These are phyloP conservation scores for Leccinum broughii DNA, from an alignment of 768 basidiomycete genomes.

Conservation along the genomic window DNA sequence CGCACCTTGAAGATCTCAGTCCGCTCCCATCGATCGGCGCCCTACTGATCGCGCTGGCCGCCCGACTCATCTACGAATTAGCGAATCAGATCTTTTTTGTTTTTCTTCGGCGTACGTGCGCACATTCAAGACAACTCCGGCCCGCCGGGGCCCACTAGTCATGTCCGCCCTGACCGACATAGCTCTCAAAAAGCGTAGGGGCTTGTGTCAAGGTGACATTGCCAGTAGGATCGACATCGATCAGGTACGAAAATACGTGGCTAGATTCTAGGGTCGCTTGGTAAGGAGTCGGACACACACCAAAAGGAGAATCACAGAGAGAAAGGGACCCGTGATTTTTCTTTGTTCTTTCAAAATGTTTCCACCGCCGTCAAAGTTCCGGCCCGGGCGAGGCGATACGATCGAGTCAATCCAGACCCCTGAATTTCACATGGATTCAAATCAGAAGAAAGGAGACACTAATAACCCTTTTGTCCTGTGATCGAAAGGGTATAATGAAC, in stretches of 20 bases:
- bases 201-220: not conserved
- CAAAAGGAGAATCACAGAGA: not conserved
- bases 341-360: not conserved
- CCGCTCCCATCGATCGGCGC: too few species aligned
- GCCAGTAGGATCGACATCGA: not conserved
- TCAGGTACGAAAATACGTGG: not conserved
- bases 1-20: too few species aligned
- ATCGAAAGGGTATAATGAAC: not conserved
- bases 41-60: too few species aligned
- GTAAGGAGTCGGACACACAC: not conserved
- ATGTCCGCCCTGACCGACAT: too few species aligned
- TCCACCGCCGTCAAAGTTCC: not conserved
- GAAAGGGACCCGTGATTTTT: not conserved
- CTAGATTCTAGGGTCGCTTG: not conserved
- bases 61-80: too few species aligned
- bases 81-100: too few species aligned
- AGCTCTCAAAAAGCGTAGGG: not conserved
- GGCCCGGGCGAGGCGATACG: not conserved
- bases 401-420: not conserved
- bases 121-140: not conserved
- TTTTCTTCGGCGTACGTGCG: not conserved
- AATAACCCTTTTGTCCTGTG: not conserved
- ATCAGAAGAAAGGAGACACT: not conserved
- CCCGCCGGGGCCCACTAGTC: not conserved
- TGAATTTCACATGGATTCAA: not conserved